These are phyloP conservation scores for Globisporangium ultimum DNA, from an alignment of 352 stramenopile species.

Conservation along the genomic window DNA sequence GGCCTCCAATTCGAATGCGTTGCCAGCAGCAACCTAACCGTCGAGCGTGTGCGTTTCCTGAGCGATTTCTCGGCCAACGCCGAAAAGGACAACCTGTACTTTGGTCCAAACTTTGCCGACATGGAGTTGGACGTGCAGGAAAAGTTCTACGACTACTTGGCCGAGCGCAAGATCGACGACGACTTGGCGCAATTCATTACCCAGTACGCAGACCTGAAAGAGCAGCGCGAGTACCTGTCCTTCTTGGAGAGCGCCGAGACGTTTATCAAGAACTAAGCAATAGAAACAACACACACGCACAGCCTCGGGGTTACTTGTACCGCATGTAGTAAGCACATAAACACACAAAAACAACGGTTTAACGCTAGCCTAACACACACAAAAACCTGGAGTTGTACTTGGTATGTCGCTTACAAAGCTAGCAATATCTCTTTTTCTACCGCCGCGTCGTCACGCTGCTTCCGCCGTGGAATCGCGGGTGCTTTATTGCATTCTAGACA, in stretches of 20 bases:
- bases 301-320: too few relatives aligned
- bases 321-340: not conserved
- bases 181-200: constrained; percentile 83
- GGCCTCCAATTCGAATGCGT: constrained; percentile 82
- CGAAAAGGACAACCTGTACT: constrained; percentile 69
- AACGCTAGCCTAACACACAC: not conserved
- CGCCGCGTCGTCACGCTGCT: too few relatives aligned
- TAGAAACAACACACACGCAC: constrained; percentile 6
- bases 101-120: constrained; percentile 78
- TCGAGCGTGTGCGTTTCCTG: constrained; percentile 75
- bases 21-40: constrained; percentile 75
- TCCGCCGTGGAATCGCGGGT: too few relatives aligned
- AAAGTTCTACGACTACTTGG: constrained; percentile 76
- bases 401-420: too few relatives aligned
- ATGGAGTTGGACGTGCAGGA: constrained; percentile 85
- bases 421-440: not conserved
- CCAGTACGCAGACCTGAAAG: constrained; percentile 81
- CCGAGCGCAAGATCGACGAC: constrained; percentile 77
- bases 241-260: constrained; percentile 68
- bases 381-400: too few relatives aligned
- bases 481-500: constrained; percentile 51
- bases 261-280: constrained; percentile 70
- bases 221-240: constrained; percentile 80
- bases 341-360: not conserved
- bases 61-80: constrained; percentile 44